Percentiles rank a stretch among this genome's conserved stretches.
Evolutionary conservation across 192 early-diverging fungal genomes (phyloP).

Genomic region (Rhizophlyctis rosea): DNA sequence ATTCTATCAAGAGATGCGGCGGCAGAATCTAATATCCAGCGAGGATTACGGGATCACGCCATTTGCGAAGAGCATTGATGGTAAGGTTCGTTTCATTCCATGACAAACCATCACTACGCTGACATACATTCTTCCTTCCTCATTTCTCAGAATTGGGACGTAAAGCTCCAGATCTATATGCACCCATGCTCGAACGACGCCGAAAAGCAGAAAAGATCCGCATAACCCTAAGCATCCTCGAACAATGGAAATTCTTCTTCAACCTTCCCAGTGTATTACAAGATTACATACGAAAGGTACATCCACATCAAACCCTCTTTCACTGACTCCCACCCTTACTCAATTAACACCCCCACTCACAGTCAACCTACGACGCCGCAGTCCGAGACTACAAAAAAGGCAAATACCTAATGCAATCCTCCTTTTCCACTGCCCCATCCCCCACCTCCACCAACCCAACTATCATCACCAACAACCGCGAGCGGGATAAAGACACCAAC

Average conservation of each 20-base stretch:
- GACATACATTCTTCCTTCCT: neutral
- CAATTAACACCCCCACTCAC: neutral
- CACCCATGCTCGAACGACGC: constrained; percentile 80
- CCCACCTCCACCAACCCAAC: neutral
- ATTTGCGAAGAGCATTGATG: constrained; percentile 65
- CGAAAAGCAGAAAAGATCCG: constrained; percentile 88
- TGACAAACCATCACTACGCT: neutral
- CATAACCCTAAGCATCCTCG: constrained; percentile 83
- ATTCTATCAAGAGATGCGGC: constrained; percentile 87
- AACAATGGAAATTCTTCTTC: constrained; percentile 95
- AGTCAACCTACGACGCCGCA: constrained; percentile 82
- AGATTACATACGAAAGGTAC: constrained; percentile 79
- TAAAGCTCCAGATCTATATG: constrained; percentile 80
- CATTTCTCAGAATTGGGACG: constrained; percentile 46
- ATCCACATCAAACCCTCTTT: neutral
- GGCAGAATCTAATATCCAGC: constrained; percentile 73
- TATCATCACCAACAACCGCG: neutral
- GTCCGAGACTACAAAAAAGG: constrained; percentile 97
- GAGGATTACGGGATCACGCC: constrained; percentile 78
- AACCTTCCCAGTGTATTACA: constrained; percentile 86
- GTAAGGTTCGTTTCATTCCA: constrained; percentile 47
- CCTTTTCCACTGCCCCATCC: constrained; percentile 25
- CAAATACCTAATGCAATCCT: constrained; percentile 69
- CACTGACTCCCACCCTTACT: constrained; percentile 1
- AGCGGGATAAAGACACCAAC: constrained; percentile 19